phyloP scores from a whole-genome alignment of 768 basidiomycete genomes.

The Crassisporium funariophilum region DNA sequence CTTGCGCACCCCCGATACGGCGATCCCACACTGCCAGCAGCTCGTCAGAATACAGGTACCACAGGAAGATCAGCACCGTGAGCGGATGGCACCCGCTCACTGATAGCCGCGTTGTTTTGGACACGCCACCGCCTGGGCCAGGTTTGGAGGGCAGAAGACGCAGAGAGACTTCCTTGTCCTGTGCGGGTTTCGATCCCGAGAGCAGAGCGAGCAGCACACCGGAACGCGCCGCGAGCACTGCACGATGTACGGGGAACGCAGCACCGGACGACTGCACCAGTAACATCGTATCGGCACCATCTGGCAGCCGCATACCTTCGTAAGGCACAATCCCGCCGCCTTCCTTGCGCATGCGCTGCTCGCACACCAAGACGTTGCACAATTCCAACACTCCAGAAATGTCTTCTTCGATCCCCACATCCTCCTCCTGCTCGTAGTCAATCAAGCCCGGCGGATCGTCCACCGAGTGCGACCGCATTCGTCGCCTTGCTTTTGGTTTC shows the following conservation, averaged over 20 bases:
- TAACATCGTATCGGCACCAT: conserved; percentile 69
- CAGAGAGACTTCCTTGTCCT: conserved; percentile 31
- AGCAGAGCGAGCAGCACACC: conserved; percentile 46
- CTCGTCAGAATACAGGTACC: conserved; percentile 89
- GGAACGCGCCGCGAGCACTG: conserved; percentile 66
- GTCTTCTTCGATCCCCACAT: conserved; percentile 39
- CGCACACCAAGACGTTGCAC: conserved; percentile 31
- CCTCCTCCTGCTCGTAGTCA: conserved; percentile 38
- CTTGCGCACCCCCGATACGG: conserved; percentile 60
- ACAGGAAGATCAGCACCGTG: conserved; percentile 71
- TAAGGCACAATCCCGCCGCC: conserved; percentile 15
- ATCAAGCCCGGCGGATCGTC: conserved; percentile 9
- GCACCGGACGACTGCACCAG: conserved; percentile 39
- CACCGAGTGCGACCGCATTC: no score
- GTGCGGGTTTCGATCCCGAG: conserved; percentile 30
- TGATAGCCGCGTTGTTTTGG: conserved; percentile 33
- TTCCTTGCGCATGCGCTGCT: conserved; percentile 26
- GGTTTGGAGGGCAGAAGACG: conserved; percentile 25
- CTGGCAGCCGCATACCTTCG: conserved; percentile 26
- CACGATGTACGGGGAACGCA: conserved; percentile 62
- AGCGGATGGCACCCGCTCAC: conserved; percentile 64
- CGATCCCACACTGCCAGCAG: conserved; percentile 84
- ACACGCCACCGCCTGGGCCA: conserved; percentile 24
- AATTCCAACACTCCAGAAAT: conserved; percentile 34
- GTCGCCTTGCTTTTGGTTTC: no score